Evolutionary conservation across 495 filamentous ascomycete genomes (phyloP), one percentile per base, ranked within the genome.

Genomic region (Aspergillus cristatus): DNA sequence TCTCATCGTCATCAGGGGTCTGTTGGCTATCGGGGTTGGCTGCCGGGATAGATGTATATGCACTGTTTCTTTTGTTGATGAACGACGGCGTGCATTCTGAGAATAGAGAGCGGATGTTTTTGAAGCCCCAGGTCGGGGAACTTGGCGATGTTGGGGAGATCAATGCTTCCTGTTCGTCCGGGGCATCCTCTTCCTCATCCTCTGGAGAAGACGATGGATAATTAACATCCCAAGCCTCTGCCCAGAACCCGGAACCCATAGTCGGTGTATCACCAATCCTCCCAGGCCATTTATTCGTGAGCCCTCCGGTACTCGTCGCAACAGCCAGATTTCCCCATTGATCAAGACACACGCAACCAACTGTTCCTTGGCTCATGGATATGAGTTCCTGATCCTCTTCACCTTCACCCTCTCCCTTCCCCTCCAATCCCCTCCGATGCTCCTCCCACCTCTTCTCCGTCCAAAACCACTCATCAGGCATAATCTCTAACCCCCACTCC

Each of bases 211-310:
- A 28, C 20, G 17, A 7, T 13, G n/a, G n/a, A n/a, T n/a, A n/a
- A n/a, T n/a, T n/a, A 11, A 75, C 73, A 18, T 63, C 62, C 82
- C 83, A 93, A 37, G 85, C 73, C 57, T 93, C 87, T 0, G 86
- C 86, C 86, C 86, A 94, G 51, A 87, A 94, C 7, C 87, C 87
- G 2, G 87, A 84, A 3, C 89, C 88, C 11, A 88, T 65, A 0
- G 82, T 83, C 1, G 88, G 87, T 3, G 88, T 94, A 56, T 94
- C 89, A 0, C 89, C 89, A 42, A 94, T 82, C 10, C 86, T 65
- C 1, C 86, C 86, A 0, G 83, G 81, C 18, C 88, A 53, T 63
- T 95, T 95, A 48, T 95, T 94, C 14, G 87, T 94, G 55, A 93
- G 42, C 0, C 88, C 88, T 1, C 88, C 88, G 1, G 88, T 94